These are phyloP conservation scores for Skeletonema grethae DNA, from an alignment of 108 stramenopile species.

Conservation along the genomic window DNA sequence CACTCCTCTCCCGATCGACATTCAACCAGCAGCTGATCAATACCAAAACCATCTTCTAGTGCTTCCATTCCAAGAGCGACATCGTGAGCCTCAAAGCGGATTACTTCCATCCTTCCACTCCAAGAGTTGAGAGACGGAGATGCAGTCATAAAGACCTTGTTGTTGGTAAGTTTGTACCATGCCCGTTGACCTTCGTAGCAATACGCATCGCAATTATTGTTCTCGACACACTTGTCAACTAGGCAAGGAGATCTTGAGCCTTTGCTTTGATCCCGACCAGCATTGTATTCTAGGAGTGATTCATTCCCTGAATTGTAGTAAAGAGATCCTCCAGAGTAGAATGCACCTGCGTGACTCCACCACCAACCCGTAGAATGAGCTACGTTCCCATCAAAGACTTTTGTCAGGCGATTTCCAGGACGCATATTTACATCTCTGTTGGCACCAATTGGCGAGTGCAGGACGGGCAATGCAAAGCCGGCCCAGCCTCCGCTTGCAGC, in stretches of 20 bases:
- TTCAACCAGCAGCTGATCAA: conserved; percentile 36
- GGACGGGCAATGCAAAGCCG: conserved; percentile 48
- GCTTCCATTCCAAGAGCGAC: conserved; percentile 34
- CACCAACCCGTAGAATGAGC: conserved; percentile 50
- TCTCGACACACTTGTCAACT: conserved; percentile 12
- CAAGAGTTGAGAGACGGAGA: conserved; percentile 37
- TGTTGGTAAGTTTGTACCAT: conserved; percentile 26
- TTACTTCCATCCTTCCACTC: conserved; percentile 43
- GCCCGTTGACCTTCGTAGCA: conserved; percentile 1
- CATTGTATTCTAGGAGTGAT: conserved; percentile 31
- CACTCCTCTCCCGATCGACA: conserved; percentile 41
- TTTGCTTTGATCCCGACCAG: conserved; percentile 22
- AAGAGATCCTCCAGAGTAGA: conserved; percentile 55
- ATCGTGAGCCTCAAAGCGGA: conserved; percentile 45
- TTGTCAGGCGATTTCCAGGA: conserved; percentile 16
- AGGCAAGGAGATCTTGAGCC: conserved; percentile 16
- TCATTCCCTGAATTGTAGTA: conserved; percentile 37
- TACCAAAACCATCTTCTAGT: conserved; percentile 49
- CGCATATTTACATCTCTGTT: conserved; percentile 18
- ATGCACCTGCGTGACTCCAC: conserved; percentile 46
- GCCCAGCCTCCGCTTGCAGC: conserved; percentile 55
- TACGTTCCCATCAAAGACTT: conserved; percentile 43
- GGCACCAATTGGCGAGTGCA: conserved; percentile 22
- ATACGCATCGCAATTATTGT: conserved; percentile 11
- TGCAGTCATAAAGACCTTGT: conserved; percentile 27